A percentile compares a stretch with the other conserved stretches of the same genome.
Conservation (phyloP, 2,329 filamentous ascomycete genomes). For the Colletotrichum eleusines region DNA sequence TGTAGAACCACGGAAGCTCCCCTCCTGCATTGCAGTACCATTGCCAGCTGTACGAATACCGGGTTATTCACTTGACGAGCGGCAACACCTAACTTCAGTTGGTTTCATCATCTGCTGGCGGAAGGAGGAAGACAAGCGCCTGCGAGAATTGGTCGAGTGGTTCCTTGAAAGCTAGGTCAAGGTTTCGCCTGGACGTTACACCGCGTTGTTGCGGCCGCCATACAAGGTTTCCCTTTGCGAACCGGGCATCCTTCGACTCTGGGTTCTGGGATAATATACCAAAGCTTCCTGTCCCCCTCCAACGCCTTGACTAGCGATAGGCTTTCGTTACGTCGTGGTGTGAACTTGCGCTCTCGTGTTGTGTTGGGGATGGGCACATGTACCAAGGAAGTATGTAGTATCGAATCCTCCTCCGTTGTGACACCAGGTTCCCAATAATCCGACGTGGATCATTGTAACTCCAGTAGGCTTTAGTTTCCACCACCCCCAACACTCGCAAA, state of each 20-base stretch:
- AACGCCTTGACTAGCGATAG: background rate
- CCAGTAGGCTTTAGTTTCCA: no score
- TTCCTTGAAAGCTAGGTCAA: no score
- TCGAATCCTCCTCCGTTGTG: background rate
- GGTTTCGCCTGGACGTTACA: background rate
- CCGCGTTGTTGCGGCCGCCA: background rate
- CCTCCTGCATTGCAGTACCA: background rate
- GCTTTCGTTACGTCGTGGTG: background rate
- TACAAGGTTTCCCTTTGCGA: background rate
- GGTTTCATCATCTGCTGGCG: background rate
- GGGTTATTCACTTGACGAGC: background rate
- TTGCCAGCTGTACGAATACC: background rate
- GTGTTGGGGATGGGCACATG: background rate
- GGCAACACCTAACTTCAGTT: background rate
- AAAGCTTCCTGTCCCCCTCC: background rate
- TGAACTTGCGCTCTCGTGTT: background rate
- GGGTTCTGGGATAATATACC: background rate
- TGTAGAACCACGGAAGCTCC: background rate
- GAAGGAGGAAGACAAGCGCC: background rate
- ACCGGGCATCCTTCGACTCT: background rate
- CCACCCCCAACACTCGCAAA: no score
- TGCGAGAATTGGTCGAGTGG: no score
- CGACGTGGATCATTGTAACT: background rate
- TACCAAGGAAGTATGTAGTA: background rate
- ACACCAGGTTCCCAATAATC: background rate